Percentiles rank a stretch among this genome's conserved stretches.
Conservation (phyloP, 345 rosid genomes). For the Melaleuca quinquenervia region DNA sequence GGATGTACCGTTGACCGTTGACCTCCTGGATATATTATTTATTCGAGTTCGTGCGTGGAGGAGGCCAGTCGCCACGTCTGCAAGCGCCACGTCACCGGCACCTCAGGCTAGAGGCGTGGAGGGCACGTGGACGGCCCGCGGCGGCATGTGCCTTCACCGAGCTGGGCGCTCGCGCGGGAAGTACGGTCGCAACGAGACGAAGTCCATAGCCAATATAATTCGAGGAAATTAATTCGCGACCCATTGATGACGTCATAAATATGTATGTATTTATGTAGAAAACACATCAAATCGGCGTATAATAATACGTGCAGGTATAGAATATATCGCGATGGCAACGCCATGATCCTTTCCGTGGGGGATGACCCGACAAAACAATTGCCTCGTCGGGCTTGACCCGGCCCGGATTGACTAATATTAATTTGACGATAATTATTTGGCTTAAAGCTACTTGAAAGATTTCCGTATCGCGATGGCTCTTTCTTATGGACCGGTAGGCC, state of each 20-base stretch:
- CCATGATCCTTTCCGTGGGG: neutral
- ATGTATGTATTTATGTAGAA: accelerated
- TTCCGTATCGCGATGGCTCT: too few species aligned
- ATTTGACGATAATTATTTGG: neutral
- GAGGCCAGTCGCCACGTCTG: neutral
- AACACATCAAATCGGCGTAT: neutral
- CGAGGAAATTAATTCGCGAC: neutral
- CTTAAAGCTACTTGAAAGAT: neutral
- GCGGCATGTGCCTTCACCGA: neutral
- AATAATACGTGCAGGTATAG: neutral
- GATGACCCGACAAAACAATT: neutral
- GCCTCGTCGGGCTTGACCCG: neutral
- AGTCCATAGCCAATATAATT: neutral
- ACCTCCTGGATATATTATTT: neutral
- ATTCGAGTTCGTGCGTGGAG: neutral
- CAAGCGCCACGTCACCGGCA: neutral
- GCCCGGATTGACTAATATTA: too few species aligned
- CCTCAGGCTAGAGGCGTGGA: neutral
- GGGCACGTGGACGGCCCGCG: neutral
- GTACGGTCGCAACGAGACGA: neutral
- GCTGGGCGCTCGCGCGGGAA: neutral
- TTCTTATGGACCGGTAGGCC: too few species aligned
- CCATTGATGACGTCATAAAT: neutral
- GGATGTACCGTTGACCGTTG: neutral
- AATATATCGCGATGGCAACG: neutral